Evolutionary conservation across 805 yeast genomes (phyloP).

Genomic region (Saturnispora saitoi): DNA sequence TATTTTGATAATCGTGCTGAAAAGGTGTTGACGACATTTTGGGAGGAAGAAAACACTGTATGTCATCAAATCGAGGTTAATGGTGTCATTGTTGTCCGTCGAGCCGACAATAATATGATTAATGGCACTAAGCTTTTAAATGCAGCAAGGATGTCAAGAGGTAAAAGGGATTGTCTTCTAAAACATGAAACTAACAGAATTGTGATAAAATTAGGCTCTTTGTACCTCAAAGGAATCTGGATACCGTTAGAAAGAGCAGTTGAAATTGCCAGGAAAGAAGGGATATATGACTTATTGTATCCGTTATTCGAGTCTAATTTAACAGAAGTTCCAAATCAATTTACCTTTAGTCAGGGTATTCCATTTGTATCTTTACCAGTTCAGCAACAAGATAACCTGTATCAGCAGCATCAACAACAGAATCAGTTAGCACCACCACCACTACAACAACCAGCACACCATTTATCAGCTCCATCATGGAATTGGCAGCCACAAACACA

Average conservation of each 20-base stretch:
- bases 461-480: background rate
- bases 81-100: conserved; percentile 55
- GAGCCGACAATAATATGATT: conserved; percentile 67
- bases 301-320: conserved; percentile 41
- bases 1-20: background rate
- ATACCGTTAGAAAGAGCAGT: conserved; percentile 65
- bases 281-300: conserved; percentile 47
- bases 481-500: background rate
- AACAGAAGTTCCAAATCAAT: background rate
- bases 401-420: background rate
- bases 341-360: background rate
- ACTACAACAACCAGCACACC: background rate
- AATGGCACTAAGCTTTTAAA: conserved; percentile 62
- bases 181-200: conserved; percentile 59
- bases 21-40: conserved; percentile 44
- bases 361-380: background rate
- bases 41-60: conserved; percentile 67
- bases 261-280: conserved; percentile 61
- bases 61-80: conserved; percentile 68
- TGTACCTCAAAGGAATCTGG: conserved; percentile 72
- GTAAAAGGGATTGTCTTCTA: conserved; percentile 61
- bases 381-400: background rate
- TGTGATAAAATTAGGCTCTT: conserved; percentile 69
- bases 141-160: conserved; percentile 68
- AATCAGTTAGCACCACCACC: background rate